phyloP scores from a whole-genome alignment of 768 basidiomycete species.

The Piloderma croceum region DNA sequence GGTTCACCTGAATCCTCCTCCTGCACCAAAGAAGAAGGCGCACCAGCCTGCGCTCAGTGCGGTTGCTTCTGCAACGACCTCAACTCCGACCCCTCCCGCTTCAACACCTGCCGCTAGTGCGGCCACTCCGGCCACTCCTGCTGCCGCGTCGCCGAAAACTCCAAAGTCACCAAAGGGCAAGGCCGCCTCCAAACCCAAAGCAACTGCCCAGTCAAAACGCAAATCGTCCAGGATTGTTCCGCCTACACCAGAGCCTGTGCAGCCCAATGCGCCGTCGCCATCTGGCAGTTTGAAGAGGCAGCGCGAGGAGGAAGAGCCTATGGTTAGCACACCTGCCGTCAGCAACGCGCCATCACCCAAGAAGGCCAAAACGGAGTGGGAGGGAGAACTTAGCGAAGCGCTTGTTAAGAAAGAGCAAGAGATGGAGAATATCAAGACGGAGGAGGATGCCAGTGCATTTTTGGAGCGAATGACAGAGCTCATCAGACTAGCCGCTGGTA shows the following conservation, averaged over 20 bases:
- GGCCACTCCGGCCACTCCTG: slow-evolving; percentile 31
- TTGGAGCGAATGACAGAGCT: slow-evolving; percentile 61
- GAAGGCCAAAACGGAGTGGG: slow-evolving; percentile 67
- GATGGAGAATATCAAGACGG: slow-evolving; percentile 48
- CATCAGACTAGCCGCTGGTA: slow-evolving; percentile 45
- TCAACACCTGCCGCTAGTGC: slow-evolving; percentile 48
- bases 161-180: slow-evolving; percentile 70
- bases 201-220: slow-evolving; percentile 17
- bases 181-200: slow-evolving; percentile 41
- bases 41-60: slow-evolving; percentile 39
- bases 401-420: slow-evolving; percentile 36
- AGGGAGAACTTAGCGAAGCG: slow-evolving; percentile 50
- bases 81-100: slow-evolving; percentile 40
- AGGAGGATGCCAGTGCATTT: slow-evolving; percentile 60
- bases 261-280: slow-evolving; percentile 9
- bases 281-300: slow-evolving; percentile 33
- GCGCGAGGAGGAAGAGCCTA: slow-evolving; percentile 46
- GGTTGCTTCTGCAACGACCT: slow-evolving; percentile 36
- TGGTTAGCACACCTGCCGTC: slow-evolving; percentile 14
- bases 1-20: slow-evolving; percentile 24
- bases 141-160: slow-evolving; percentile 53
- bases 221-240: slow-evolving; percentile 28
- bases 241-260: slow-evolving; percentile 17
- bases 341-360: slow-evolving; percentile 64
- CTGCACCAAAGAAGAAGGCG: slow-evolving; percentile 8